Conservation (phyloP, 306 rosid genomes). For the Quercus bicolor region DNA sequence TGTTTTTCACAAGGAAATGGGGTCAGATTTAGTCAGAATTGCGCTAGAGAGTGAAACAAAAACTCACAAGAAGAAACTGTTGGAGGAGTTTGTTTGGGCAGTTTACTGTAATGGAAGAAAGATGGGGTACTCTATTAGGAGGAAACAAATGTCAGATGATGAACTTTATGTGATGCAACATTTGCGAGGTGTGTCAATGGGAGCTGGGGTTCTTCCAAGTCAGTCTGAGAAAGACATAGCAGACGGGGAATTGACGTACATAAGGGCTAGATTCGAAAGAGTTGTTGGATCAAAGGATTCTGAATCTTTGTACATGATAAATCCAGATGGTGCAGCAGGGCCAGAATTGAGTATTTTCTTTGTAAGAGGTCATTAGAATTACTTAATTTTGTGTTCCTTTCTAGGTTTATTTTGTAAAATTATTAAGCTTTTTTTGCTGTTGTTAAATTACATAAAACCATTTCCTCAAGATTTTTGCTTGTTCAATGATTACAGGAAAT, state of each 20-base stretch:
- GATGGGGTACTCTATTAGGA: slow-evolving; percentile 73
- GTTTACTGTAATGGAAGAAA: slow-evolving; percentile 92
- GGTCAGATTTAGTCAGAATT: slow-evolving; percentile 65
- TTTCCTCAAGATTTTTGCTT: background rate
- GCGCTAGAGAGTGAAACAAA: slow-evolving; percentile 96
- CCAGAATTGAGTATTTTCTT: slow-evolving; percentile 93
- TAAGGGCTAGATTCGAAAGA: slow-evolving; percentile 83
- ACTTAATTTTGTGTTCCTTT: too few relatives aligned
- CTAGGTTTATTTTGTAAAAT: background rate
- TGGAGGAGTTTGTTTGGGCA: slow-evolving; percentile 90
- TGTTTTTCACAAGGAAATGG: slow-evolving; percentile 82
- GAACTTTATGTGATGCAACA: slow-evolving; percentile 91
- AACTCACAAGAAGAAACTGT: slow-evolving; percentile 61
- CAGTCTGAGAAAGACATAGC: slow-evolving; percentile 41
- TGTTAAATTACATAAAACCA: background rate
- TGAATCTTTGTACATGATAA: slow-evolving; percentile 78
- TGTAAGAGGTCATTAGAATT: slow-evolving; percentile 55
- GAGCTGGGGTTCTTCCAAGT: slow-evolving; percentile 84
- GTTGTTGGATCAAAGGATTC: slow-evolving; percentile 91
- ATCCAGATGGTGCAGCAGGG: slow-evolving; percentile 75
- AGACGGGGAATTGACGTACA: slow-evolving; percentile 83
- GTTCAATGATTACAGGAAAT: background rate
- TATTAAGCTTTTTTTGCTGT: background rate
- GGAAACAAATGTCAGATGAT: slow-evolving; percentile 76
- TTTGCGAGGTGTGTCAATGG: slow-evolving; percentile 93